These are phyloP conservation scores for Eucalyptus sideroxylon DNA, from an alignment of 345 rosid genomes.

Conservation along the genomic window DNA sequence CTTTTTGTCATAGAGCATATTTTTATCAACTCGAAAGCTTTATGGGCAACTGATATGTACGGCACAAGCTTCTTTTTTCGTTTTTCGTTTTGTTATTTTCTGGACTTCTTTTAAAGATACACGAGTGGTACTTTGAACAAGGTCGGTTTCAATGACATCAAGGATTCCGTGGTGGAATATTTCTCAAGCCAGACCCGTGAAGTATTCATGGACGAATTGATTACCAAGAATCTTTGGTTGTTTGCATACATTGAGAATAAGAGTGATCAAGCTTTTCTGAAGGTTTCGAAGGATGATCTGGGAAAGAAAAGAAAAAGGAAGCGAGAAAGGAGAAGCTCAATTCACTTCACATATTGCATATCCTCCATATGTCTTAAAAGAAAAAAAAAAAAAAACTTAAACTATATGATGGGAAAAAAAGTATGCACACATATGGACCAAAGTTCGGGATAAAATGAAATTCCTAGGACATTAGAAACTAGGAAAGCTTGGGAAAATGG, in stretches of 20 bases:
- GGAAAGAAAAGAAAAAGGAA: background rate
- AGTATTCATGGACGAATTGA: background rate
- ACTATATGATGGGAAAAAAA: background rate
- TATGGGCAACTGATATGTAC: background rate
- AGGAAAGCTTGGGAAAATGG: background rate
- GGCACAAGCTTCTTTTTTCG: background rate
- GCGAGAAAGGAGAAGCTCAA: background rate
- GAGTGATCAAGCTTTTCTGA: background rate
- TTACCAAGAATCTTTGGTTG: background rate
- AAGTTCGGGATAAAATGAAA: background rate
- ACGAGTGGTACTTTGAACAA: background rate
- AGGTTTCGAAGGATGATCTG: background rate
- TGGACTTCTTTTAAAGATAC: background rate
- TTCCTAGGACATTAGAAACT: background rate
- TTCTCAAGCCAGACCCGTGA: background rate
- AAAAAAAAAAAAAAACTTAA: background rate
- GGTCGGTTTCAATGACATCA: background rate
- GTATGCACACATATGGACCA: background rate
- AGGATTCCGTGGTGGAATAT: background rate
- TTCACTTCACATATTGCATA: background rate
- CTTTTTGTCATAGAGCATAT: background rate
- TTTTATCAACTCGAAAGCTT: background rate
- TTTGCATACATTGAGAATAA: background rate
- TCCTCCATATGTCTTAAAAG: background rate
- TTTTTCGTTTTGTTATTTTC: background rate